Base-by-base conservation (phyloP, 495 filamentous ascomycete species). In the Gamarada debralockiae region DNA sequence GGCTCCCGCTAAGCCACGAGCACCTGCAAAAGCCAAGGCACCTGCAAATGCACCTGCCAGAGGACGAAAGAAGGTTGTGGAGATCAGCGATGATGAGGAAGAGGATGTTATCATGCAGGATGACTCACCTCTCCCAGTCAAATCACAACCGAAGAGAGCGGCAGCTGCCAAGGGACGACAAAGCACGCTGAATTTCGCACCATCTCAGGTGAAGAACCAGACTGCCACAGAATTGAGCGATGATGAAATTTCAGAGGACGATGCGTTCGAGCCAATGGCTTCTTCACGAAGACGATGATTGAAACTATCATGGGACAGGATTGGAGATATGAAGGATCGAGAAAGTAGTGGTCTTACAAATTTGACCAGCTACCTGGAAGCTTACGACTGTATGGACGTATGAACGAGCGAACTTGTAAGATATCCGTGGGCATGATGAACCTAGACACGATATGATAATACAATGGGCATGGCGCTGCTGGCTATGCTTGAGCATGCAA, bases 231-330 rank as follows among this genome's bases (percentile, higher is more conserved):
- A 85, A 58, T 78, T 86, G 51, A 82, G 89, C 53, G 86, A 88
- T 56, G 88, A 90, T 59, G 87, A 86, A 52, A 89, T 90, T 4
- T 83, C 79, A 1, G 81, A 82, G 24, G 80, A 87, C 50, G 90
- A 65, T 59, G 62, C 61, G 3, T 64, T 64, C 56, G 55, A 64
- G 45, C 57, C 55, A 7, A 48, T 58, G 38, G 22, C 50, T 41
- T 29, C 53, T 46, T 31, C 39, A 4, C 52, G 42, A 46, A 45
- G 53, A 42, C n/a, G 53, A 50, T 56, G 40, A 43, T 6, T 43
- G 36, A 7, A 7, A 23, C 9, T 18, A 5, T 2, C 21, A 43
- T 22, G 10, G 18, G 10, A 43, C 5, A 6, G 20, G 40, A 23
- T 20, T 23, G 20, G 21, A 23, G 9, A 14, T 6, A 43, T 40